Conservation (phyloP, 2,329 filamentous ascomycete genomes). For the Aspergillus pseudonomiae region DNA sequence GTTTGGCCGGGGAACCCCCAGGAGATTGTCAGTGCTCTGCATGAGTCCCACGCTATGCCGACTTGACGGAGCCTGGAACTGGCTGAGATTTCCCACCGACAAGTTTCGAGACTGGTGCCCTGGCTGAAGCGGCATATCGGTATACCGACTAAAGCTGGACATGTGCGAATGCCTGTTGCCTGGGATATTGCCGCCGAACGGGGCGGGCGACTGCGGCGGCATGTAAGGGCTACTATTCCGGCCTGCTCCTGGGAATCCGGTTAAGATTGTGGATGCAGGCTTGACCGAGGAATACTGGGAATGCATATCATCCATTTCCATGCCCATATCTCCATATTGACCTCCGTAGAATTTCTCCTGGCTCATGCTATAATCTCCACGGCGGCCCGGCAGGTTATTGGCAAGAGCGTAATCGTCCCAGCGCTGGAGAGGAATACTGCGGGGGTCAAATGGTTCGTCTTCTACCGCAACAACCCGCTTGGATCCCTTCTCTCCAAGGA, state of each 20-base stretch:
- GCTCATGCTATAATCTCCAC: conserved; percentile 67
- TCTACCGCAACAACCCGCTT: conserved; percentile 86
- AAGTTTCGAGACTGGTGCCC: conserved; percentile 54
- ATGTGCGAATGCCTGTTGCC: conserved; percentile 69
- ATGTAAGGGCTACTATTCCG: conserved; percentile 66
- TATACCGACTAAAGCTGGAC: conserved; percentile 66
- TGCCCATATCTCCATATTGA: conserved; percentile 72
- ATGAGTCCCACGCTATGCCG: conserved; percentile 48
- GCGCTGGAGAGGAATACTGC: conserved; percentile 87
- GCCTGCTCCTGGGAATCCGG: conserved; percentile 71
- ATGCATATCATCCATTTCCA: conserved; percentile 97
- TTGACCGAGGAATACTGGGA: conserved; percentile 93
- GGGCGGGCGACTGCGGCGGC: conserved; percentile 79
- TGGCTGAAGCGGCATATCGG: conserved; percentile 58
- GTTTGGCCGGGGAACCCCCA: conserved; percentile 38
- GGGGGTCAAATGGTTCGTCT: conserved; percentile 85
- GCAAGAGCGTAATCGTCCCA: conserved; percentile 93
- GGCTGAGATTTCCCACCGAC: conserved; percentile 61
- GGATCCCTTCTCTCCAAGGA: conserved; percentile 88
- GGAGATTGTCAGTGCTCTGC: conserved; percentile 50
- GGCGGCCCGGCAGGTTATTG: conserved; percentile 89
- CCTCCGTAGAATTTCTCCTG: conserved; percentile 63
- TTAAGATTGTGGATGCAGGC: conserved; percentile 81
- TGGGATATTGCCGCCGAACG: conserved; percentile 60
- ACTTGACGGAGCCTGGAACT: conserved; percentile 46